phyloP scores from a whole-genome alignment of 2,329 filamentous ascomycete species.

The Intubia oerlemansii region DNA sequence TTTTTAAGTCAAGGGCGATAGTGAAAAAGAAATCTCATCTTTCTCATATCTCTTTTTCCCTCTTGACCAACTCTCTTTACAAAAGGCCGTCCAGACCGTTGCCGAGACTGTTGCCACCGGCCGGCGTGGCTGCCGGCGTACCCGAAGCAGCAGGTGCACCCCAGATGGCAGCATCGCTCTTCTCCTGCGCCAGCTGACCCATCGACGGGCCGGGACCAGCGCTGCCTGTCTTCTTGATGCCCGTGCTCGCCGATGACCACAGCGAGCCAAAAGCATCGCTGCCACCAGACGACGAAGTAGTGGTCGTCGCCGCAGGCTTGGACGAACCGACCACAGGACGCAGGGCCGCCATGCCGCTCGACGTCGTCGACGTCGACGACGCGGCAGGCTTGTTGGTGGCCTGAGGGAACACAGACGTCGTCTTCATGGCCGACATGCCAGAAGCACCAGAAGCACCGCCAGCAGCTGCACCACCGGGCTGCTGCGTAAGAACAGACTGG shows the following conservation, averaged over 20 bases:
- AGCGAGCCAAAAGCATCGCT: constrained; percentile 81
- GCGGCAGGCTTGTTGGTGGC: constrained; percentile 7
- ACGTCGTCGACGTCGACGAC: constrained; percentile 7
- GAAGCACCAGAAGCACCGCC: too few relatives aligned
- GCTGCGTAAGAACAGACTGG: constrained; percentile 43
- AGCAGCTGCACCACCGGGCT: constrained; percentile 5
- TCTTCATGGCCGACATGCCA: constrained; percentile 1
- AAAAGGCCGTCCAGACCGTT: too few relatives aligned
- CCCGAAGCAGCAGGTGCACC: constrained; percentile 37
- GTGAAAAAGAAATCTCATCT: too few relatives aligned
- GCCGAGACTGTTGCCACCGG: too few relatives aligned
- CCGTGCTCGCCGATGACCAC: constrained; percentile 54
- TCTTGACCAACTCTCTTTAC: too few relatives aligned
- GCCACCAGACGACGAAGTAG: too few relatives aligned
- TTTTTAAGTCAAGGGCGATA: too few relatives aligned
- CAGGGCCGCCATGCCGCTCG: constrained; percentile 11
- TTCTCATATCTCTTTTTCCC: too few relatives aligned
- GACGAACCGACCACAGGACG: constrained; percentile 6
- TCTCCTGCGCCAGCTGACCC: constrained; percentile 92
- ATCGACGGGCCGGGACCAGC: constrained; percentile 59
- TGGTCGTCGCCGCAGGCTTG: constrained; percentile 40
- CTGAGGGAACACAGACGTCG: constrained; percentile 6
- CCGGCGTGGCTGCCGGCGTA: constrained; percentile 10
- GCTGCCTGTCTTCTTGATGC: constrained; percentile 50
- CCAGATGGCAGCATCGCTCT: constrained; percentile 89